Conservation (phyloP, 1,284 basidiomycete species). For the Ceratobasidium sp. region DNA sequence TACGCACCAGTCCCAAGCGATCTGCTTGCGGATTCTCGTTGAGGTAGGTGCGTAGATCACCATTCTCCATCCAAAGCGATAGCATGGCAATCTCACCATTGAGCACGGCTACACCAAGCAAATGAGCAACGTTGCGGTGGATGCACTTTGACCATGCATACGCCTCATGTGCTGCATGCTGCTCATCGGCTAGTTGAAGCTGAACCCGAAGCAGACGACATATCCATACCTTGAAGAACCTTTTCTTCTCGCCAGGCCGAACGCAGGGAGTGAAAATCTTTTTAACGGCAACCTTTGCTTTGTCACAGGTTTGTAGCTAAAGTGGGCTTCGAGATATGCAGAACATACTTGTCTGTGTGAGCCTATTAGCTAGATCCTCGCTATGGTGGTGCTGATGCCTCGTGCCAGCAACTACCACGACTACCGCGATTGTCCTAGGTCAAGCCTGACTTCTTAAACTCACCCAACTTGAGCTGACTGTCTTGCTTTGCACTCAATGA, state of each 20-base stretch:
- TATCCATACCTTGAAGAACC: background rate
- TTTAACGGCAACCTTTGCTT: no score
- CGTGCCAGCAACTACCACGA: no score
- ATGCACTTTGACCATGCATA: conserved; percentile 15
- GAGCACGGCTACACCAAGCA: conserved; percentile 1
- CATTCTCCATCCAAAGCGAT: conserved; percentile 9
- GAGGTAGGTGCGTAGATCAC: background rate
- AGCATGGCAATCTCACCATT: conserved; percentile 12
- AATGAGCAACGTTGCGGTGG: background rate
- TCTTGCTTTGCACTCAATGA: no score
- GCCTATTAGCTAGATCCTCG: no score
- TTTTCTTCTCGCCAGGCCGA: background rate
- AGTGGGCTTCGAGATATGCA: no score
- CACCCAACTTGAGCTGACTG: no score
- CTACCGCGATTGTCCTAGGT: no score
- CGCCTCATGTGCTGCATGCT: background rate
- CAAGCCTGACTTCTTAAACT: no score
- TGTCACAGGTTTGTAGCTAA: no score
- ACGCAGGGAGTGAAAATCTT: no score
- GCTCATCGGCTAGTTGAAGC: background rate
- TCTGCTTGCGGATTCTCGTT: background rate
- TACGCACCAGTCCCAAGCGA: background rate
- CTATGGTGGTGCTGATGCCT: no score
- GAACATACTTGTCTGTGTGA: no score
- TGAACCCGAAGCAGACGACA: background rate